Evolutionary conservation across 2,329 filamentous ascomycete species (phyloP), one percentile per base, ranked within the genome.

Genomic region (Aureobasidium namibiae): DNA sequence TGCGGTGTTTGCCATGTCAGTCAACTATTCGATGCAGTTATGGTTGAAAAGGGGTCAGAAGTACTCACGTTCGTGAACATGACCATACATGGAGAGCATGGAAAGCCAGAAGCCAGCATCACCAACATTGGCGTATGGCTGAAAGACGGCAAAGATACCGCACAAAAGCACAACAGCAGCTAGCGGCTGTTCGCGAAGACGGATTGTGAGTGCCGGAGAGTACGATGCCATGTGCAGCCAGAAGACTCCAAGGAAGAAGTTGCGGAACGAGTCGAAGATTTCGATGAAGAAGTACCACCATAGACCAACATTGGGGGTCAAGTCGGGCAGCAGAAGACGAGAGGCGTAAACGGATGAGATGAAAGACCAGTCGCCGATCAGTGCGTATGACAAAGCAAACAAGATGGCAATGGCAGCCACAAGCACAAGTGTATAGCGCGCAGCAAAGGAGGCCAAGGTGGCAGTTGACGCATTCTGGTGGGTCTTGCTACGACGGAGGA

Each of bases 201-300:
- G 87, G 59, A 96, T 81, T 13, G 87, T 90, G 42, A 99, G 77
- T 0, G 90, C 92, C 16, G 88, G 88, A 36, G 95, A 89, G 73
- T 99, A 99, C 39, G 89, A 88, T 0, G 88, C 85, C 60, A 97
- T 84, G 70, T 99, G 94, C 62, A 99, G 82, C 91, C 95, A 97
- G 76, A 99, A 99, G 50, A 99, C 92, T 58, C 89, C 94, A 3
- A 99, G 82, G 80, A 97, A 99, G 79, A 99, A 99, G 66, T 88
- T 87, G 39, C 94, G 84, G 80, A 99, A 99, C 1, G 92, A 92
- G 75, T 99, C 94, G 72, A 99, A 99, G 85, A 99, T 99, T 71
- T 99, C 92, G 65, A 95, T 95, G 71, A 99, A 97, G 76, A 99
- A 99, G 75, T 99, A 99, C 94, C 94, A 99, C 94, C 94, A 99